phyloP scores from a whole-genome alignment of 2,329 filamentous ascomycete genomes.

The Zasmidium citrigriseum region DNA sequence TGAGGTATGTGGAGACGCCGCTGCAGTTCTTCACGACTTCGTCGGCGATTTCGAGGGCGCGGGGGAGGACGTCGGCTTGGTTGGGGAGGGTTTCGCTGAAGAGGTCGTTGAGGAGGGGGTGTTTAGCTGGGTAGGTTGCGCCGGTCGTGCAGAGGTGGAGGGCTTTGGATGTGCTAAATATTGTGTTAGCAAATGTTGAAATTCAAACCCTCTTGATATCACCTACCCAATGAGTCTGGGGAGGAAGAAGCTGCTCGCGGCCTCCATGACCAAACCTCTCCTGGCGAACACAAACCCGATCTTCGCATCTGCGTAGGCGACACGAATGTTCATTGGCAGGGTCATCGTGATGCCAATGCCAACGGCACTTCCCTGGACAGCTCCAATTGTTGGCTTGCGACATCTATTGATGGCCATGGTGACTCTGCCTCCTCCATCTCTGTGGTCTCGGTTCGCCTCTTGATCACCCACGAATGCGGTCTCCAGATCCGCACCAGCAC shows the following conservation, averaged over 20 bases:
- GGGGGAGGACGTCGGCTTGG: conserved; percentile 61
- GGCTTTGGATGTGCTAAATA: conserved; percentile 53
- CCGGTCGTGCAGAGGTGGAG: conserved; percentile 69
- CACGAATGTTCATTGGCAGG: conserved; percentile 57
- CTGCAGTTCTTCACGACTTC: conserved; percentile 70
- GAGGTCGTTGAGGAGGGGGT: conserved; percentile 56
- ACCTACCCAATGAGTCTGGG: conserved; percentile 65
- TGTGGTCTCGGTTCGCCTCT: conserved; percentile 50
- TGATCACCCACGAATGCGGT: conserved; percentile 49
- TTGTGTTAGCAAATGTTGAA: neutral
- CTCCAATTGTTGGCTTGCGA: conserved; percentile 58
- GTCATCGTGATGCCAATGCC: conserved; percentile 62
- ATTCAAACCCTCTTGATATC: neutral
- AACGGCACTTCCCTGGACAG: conserved; percentile 58
- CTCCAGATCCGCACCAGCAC: conserved; percentile 59
- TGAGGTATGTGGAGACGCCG: conserved; percentile 63
- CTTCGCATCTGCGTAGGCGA: conserved; percentile 59
- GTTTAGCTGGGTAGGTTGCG: conserved; percentile 54
- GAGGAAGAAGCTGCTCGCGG: conserved; percentile 70
- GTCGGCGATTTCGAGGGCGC: conserved; percentile 65
- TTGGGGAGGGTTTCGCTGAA: conserved; percentile 66
- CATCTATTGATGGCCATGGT: conserved; percentile 58
- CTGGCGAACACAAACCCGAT: conserved; percentile 75
- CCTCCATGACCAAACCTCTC: conserved; percentile 72
- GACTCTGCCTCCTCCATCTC: conserved; percentile 54